Evolutionary conservation across 768 basidiomycete species (phyloP).

Genomic region (Leccinum boreale): DNA sequence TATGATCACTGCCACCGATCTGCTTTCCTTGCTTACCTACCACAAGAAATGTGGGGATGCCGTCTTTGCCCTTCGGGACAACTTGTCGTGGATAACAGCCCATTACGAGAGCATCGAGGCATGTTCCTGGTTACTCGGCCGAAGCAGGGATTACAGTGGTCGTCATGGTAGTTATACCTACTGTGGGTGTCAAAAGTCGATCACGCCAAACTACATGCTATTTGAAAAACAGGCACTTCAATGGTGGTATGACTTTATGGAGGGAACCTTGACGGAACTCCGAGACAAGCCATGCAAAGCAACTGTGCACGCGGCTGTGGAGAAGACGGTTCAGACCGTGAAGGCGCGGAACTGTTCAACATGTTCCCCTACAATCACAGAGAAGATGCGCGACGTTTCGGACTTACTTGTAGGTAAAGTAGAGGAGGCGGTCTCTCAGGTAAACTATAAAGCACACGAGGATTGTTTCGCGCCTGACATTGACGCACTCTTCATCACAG

Average conservation of each 20-base stretch:
- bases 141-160: no score
- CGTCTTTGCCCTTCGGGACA: not conserved
- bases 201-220: not conserved
- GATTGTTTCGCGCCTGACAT: not conserved
- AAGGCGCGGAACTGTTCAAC: not conserved
- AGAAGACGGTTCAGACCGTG: not conserved
- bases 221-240: not conserved
- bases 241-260: slow-evolving; percentile 23
- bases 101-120: slow-evolving; percentile 9
- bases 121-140: slow-evolving; percentile 9
- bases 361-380: slow-evolving; percentile 3
- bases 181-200: not conserved
- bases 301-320: not conserved
- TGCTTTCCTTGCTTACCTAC: slow-evolving; percentile 26
- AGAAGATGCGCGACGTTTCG: slow-evolving; percentile 15
- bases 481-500: not conserved
- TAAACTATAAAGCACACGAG: not conserved
- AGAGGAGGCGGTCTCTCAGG: slow-evolving; percentile 11
- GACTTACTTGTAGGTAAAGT: slow-evolving; percentile 7
- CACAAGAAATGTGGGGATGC: slow-evolving; percentile 17
- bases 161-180: no score
- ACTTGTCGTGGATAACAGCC: slow-evolving; percentile 12
- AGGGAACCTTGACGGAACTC: slow-evolving; percentile 3
- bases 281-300: slow-evolving; percentile 19
- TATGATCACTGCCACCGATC: slow-evolving; percentile 24